Conservation (phyloP, 176 grass and related monocot genomes). For the Carex cristatella region DNA sequence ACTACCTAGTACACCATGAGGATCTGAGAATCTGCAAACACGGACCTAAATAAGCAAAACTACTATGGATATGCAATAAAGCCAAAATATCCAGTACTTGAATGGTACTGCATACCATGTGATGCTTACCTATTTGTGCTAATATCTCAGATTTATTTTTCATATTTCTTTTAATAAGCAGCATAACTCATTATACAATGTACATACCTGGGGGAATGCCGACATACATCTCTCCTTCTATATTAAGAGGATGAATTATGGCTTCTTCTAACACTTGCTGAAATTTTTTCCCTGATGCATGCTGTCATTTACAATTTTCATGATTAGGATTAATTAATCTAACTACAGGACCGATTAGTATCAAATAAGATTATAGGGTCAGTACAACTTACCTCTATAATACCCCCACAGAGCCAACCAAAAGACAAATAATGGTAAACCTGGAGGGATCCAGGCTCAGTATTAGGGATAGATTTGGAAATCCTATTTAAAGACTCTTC, state of each 20-base stretch:
- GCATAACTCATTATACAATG: background rate
- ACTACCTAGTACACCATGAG: background rate
- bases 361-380: background rate
- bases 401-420: slow-evolving; percentile 93
- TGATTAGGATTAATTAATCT: slow-evolving; percentile 11
- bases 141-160: background rate
- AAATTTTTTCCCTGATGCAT: slow-evolving; percentile 87
- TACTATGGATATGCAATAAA: background rate
- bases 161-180: background rate
- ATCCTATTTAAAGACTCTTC: slow-evolving; percentile 57
- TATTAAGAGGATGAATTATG: slow-evolving; percentile 88
- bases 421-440: slow-evolving; percentile 93
- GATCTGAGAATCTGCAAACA: background rate
- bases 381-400: slow-evolving; percentile 70
- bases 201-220: slow-evolving; percentile 89
- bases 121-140: background rate
- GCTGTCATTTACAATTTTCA: slow-evolving; percentile 47
- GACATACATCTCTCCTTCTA: slow-evolving; percentile 86
- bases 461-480: slow-evolving; percentile 50
- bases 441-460: slow-evolving; percentile 75
- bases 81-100: background rate
- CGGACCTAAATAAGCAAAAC: background rate
- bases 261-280: slow-evolving; percentile 89
- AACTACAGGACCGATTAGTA: slow-evolving; percentile 3
- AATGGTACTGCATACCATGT: background rate